Base-by-base conservation (phyloP, 768 basidiomycete genomes). In the Suillus brevipes region DNA sequence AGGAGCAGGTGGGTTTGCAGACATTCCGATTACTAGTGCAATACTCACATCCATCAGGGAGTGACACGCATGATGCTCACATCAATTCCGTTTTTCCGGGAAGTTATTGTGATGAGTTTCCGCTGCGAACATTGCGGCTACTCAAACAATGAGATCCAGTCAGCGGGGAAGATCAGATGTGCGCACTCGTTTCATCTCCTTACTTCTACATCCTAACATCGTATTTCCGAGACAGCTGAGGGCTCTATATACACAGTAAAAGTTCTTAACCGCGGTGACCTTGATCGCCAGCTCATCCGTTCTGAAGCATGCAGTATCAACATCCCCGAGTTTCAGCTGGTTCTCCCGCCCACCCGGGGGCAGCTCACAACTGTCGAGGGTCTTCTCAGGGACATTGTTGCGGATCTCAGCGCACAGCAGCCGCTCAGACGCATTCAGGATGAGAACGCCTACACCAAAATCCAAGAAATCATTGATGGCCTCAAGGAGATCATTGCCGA, bases 351-450 rank as follows among this genome's bases (percentile, higher is more conserved):
- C 1, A 86, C 88, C 12, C 87, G 93, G 18, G 97, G 97, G 12
- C 95, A 97, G 73, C 86, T 99, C 14, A 98, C 97, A n/a, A 99
- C 95, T 2, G 85, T 98, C 57, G 97, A 99, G 76, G 97, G 97
- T 43, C 85, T 98, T 67, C 78, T 99, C 38, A 85, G 89, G 34
- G 89, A 97, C 68, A 87, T 95, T 50, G 80, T 92, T 37, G 78
- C 88, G 0, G 97, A 99, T 79, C 84, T 99, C 47, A 82, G 82
- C 66, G 78, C 83, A 64, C 91, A 94, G 65, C 97, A 99, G 72
- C 91, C 94, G 0, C 77, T 98, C 12, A 87, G 97, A 47, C 82
- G 87, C 40, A 85, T 92, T 64, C 89, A 95, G 72, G 88, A 94
- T 67, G 88, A 89, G 47, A 84, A 82, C 0, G 84, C 86, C 0